Evolutionary conservation across 495 filamentous ascomycete species (phyloP).

Genomic region (Neurospora sp.): DNA sequence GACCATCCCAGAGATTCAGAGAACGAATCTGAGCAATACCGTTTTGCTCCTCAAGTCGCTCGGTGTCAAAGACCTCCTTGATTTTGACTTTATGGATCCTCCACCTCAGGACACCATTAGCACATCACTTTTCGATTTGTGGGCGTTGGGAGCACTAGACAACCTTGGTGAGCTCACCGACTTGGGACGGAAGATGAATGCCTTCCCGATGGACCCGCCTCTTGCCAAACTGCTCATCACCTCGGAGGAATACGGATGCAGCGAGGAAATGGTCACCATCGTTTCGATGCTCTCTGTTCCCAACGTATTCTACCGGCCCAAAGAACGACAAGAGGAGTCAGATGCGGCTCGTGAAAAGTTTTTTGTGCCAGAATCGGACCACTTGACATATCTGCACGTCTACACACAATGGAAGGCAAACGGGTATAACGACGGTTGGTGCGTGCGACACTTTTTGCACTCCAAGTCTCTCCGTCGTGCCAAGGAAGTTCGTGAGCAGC

Average conservation of each 20-base stretch:
- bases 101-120: slow-evolving; percentile 97
- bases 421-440: slow-evolving; percentile 86
- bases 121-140: slow-evolving; percentile 94
- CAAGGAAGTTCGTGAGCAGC: slow-evolving; percentile 87
- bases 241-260: slow-evolving; percentile 75
- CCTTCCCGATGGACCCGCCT: slow-evolving; percentile 93
- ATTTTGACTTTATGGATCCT: slow-evolving; percentile 99
- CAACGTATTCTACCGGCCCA: slow-evolving; percentile 93
- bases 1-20: slow-evolving; percentile 96
- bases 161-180: slow-evolving; percentile 88
- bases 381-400: slow-evolving; percentile 90
- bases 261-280: slow-evolving; percentile 96
- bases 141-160: slow-evolving; percentile 89
- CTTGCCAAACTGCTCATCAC: slow-evolving; percentile 92
- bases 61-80: slow-evolving; percentile 86
- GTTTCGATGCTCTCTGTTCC: slow-evolving; percentile 97
- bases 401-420: slow-evolving; percentile 94
- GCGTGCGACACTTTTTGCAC: slow-evolving; percentile 83
- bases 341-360: slow-evolving; percentile 97
- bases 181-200: slow-evolving; percentile 86
- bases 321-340: slow-evolving; percentile 93
- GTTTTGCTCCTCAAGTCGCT: slow-evolving; percentile 90
- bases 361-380: slow-evolving; percentile 95
- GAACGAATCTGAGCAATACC: slow-evolving; percentile 91
- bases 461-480: slow-evolving; percentile 82